phyloP scores from a whole-genome alignment of 306 rosid genomes.

The Chamaecrista fasciculata region DNA sequence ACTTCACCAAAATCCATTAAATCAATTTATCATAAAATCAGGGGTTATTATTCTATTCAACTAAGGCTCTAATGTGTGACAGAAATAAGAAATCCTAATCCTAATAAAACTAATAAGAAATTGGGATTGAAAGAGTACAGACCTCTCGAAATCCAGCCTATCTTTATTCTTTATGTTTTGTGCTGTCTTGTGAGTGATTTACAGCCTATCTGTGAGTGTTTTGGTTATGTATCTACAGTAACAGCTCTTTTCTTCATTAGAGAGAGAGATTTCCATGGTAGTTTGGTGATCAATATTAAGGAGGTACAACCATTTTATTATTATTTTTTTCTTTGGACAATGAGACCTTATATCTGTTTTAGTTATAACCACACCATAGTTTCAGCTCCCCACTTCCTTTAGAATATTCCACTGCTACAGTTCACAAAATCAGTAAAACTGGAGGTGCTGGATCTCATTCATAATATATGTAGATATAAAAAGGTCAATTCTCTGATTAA shows the following conservation, averaged over 20 bases:
- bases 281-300: too few relatives aligned
- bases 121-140: too few relatives aligned
- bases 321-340: not conserved
- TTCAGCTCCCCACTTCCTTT: not conserved
- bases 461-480: not conserved
- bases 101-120: too few relatives aligned
- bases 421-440: not conserved
- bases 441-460: slow-evolving; percentile 7
- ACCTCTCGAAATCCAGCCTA: too few relatives aligned
- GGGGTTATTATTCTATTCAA: not conserved
- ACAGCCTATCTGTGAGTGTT: too few relatives aligned
- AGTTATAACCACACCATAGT: not conserved
- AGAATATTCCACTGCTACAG: not conserved
- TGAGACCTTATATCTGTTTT: not conserved
- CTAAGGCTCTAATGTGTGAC: not conserved
- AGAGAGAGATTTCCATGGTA: too few relatives aligned
- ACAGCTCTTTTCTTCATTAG: too few relatives aligned
- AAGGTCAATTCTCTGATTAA: not conserved
- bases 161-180: too few relatives aligned
- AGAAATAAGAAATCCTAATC: not conserved
- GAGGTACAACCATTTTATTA: too few relatives aligned
- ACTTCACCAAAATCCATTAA: not conserved
- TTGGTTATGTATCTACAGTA: too few relatives aligned
- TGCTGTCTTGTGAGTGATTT: too few relatives aligned
- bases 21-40: not conserved